phyloP scores from a whole-genome alignment of 805 yeast genomes.

The Isabelozyma heimii region DNA sequence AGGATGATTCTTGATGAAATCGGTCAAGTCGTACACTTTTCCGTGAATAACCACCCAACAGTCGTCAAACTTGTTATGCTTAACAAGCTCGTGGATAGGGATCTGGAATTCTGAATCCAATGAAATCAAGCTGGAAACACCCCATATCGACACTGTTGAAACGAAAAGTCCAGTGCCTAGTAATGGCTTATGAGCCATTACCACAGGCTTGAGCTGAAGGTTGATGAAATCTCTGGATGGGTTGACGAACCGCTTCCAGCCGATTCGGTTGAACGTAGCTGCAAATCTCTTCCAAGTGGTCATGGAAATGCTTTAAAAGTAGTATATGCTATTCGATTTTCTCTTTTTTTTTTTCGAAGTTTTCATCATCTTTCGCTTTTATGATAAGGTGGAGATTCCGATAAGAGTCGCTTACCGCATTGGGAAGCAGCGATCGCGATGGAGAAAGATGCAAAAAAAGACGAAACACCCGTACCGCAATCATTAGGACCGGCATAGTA shows the following conservation, averaged over 20 bases:
- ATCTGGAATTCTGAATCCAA: not conserved
- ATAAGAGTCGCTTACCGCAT: not conserved
- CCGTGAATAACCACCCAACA: conserved; percentile 27
- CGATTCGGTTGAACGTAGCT: not conserved
- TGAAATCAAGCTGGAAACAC: not conserved
- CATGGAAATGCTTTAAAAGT: too few species aligned
- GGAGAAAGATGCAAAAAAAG: not conserved
- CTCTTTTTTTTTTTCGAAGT: too few species aligned
- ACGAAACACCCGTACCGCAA: not conserved
- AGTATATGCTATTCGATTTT: too few species aligned
- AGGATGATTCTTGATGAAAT: conserved; percentile 41
- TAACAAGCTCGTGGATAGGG: conserved; percentile 11
- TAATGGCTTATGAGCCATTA: too few species aligned
- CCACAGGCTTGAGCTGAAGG: too few species aligned
- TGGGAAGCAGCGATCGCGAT: not conserved
- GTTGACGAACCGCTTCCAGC: not conserved
- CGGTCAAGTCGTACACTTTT: conserved; percentile 28
- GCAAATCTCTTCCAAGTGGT: too few species aligned
- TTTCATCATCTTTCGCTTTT: too few species aligned
- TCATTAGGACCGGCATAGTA: not conserved
- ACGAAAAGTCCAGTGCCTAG: not conserved
- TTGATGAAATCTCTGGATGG: not conserved
- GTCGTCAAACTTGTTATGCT: conserved; percentile 11
- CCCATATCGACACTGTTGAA: not conserved
- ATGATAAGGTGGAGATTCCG: not conserved